These are phyloP conservation scores for Eucalyptus decipiens DNA, from an alignment of 345 rosid species.

Conservation along the genomic window DNA sequence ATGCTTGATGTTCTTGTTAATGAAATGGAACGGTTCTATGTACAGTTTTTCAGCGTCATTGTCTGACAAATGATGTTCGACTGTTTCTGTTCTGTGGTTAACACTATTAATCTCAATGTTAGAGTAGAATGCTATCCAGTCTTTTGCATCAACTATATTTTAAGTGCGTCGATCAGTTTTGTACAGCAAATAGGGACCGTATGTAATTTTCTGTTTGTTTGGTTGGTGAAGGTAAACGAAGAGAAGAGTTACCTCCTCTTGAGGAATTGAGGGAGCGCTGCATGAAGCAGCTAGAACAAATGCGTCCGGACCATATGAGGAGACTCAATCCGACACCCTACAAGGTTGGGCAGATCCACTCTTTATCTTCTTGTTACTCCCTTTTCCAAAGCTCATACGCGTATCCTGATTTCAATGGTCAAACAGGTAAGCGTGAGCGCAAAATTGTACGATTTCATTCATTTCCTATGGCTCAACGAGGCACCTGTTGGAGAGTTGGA, in stretches of 20 bases:
- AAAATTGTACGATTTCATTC: conserved; percentile 85
- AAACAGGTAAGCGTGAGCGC: conserved; percentile 84
- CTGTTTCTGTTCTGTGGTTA: neutral
- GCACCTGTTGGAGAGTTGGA: conserved; percentile 97
- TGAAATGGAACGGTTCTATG: neutral
- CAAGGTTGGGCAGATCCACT: conserved; percentile 32
- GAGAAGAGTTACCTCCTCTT: conserved; percentile 66
- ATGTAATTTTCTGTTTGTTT: neutral
- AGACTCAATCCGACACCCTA: conserved; percentile 92
- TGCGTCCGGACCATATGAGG: conserved; percentile 94
- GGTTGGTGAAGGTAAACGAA: conserved; percentile 29
- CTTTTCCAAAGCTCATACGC: neutral
- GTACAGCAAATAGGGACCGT: neutral
- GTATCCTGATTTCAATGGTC: neutral
- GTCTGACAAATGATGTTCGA: neutral
- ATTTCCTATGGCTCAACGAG: conserved; percentile 95
- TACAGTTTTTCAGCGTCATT: neutral
- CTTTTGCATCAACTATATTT: neutral
- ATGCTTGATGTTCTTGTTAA: neutral
- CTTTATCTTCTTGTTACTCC: neutral
- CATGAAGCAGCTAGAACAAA: conserved; percentile 73
- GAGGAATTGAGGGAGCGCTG: conserved; percentile 64
- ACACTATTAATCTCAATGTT: neutral
- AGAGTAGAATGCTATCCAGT: neutral
- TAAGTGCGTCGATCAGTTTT: neutral